Percentiles rank a stretch among this genome's conserved stretches.
Conservation (phyloP, 1,284 basidiomycete genomes). For the Trametes versicolor region DNA sequence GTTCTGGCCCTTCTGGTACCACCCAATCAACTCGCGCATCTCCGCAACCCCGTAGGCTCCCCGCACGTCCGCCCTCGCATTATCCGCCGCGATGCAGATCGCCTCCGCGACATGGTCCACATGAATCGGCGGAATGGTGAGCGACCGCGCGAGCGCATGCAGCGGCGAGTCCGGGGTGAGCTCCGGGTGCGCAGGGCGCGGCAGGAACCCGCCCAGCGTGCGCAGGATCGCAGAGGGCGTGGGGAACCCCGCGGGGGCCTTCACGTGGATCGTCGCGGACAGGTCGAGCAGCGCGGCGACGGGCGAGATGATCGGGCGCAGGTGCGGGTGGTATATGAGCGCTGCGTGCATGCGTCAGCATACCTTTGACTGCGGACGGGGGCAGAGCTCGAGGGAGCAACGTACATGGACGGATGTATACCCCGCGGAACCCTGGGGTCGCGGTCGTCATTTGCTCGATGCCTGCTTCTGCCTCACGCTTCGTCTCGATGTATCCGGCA, state of each 20-base stretch:
- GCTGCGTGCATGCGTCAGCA: constrained; percentile 55
- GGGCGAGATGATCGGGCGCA: constrained; percentile 88
- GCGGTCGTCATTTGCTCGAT: constrained; percentile 63
- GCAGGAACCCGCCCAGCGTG: constrained; percentile 53
- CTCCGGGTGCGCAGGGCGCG: constrained; percentile 39
- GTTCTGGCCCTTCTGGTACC: constrained; percentile 52
- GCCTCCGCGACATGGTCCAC: constrained; percentile 96
- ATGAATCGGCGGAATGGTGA: constrained; percentile 90
- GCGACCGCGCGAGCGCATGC: constrained; percentile 78
- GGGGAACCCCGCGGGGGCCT: constrained; percentile 65
- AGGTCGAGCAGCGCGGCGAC: constrained; percentile 88
- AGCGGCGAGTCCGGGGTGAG: constrained; percentile 56
- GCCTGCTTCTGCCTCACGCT: constrained; percentile 86
- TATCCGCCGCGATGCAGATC: constrained; percentile 62
- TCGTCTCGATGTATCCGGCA: constrained; percentile 86
- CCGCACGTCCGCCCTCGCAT: constrained; percentile 53
- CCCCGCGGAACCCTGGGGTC: constrained; percentile 62
- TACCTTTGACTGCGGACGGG: background rate
- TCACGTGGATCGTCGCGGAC: constrained; percentile 72
- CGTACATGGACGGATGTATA: constrained; percentile 89
- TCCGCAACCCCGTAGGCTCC: constrained; percentile 80
- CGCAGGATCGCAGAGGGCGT: constrained; percentile 70
- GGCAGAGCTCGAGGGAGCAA: too few relatives aligned
- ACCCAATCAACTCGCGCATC: constrained; percentile 83
- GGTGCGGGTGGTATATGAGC: constrained; percentile 95